phyloP scores from a whole-genome alignment of 1,284 basidiomycete species.

The Papiliotrema laurentii region DNA sequence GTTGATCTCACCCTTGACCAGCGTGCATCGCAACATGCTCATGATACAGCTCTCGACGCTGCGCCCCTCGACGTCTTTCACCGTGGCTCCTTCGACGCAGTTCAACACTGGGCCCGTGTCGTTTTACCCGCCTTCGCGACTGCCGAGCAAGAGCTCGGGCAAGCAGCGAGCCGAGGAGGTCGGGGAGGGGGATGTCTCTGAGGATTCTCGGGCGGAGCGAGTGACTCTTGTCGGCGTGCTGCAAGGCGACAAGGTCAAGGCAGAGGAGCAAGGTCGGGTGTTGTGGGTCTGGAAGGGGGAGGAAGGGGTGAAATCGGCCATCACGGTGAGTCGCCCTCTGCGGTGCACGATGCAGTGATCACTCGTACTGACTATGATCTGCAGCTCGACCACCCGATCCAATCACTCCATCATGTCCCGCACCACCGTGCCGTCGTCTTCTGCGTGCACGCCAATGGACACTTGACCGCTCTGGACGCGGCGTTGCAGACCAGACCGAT shows the following conservation, averaged over 20 bases:
- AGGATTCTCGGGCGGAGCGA: conserved; percentile 17
- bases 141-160: conserved; percentile 2
- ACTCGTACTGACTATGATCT: neutral
- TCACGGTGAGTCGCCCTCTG: conserved; percentile 13
- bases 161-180: conserved; percentile 13
- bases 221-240: conserved; percentile 32
- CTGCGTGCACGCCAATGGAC: conserved; percentile 8
- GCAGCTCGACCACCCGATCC: conserved; percentile 8
- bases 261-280: conserved; percentile 20
- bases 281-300: conserved; percentile 44
- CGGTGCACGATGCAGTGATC: no score
- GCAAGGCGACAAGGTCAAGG: conserved; percentile 19
- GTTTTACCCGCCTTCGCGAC: conserved; percentile 15
- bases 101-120: conserved; percentile 40
- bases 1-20: conserved; percentile 4
- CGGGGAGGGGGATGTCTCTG: conserved; percentile 4
- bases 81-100: conserved; percentile 40
- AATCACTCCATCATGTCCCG: conserved; percentile 15
- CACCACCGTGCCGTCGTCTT: conserved; percentile 13
- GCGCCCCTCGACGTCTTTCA: conserved; percentile 42
- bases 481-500: neutral
- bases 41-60: conserved; percentile 38
- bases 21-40: neutral
- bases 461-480: conserved; percentile 17
- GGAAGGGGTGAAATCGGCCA: conserved; percentile 26